Conservation (phyloP, 225 moss, liverwort and hornwort genomes). For the Polytrichum commune region DNA sequence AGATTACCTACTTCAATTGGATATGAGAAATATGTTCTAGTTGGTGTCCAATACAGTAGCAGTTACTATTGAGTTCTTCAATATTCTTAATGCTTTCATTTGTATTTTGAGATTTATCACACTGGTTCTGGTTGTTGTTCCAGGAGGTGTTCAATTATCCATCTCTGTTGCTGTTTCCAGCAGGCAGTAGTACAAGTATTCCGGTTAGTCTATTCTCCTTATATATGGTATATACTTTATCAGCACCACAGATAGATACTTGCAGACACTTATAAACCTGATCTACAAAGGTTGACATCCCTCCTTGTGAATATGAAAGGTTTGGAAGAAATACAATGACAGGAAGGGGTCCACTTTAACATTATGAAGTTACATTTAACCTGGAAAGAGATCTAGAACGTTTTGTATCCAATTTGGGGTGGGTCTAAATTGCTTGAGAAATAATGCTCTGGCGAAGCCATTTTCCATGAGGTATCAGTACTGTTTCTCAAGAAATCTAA, state of each 20-base stretch:
- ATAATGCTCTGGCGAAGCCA: too few relatives aligned
- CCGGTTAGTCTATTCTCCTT: constrained; percentile 35
- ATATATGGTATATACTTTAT: neutral
- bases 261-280: neutral
- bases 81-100: neutral
- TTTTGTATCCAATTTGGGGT: too few relatives aligned
- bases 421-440: too few relatives aligned
- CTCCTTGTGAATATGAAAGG: neutral
- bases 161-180: constrained; percentile 62
- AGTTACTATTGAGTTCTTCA: neutral
- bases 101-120: neutral
- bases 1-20: neutral
- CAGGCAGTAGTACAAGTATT: constrained; percentile 36
- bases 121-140: constrained; percentile 14
- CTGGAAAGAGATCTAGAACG: neutral
- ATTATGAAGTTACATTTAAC: neutral
- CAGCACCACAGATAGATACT: neutral
- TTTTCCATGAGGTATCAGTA: too few relatives aligned
- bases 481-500: too few relatives aligned
- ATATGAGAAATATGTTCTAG: neutral
- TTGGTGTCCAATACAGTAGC: neutral
- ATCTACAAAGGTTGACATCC: neutral
- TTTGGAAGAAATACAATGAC: neutral
- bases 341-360: neutral
- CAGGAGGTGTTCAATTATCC: constrained; percentile 60